Evolutionary conservation across 2,329 filamentous ascomycete genomes (phyloP).

Genomic region (Clarireedia paspali): DNA sequence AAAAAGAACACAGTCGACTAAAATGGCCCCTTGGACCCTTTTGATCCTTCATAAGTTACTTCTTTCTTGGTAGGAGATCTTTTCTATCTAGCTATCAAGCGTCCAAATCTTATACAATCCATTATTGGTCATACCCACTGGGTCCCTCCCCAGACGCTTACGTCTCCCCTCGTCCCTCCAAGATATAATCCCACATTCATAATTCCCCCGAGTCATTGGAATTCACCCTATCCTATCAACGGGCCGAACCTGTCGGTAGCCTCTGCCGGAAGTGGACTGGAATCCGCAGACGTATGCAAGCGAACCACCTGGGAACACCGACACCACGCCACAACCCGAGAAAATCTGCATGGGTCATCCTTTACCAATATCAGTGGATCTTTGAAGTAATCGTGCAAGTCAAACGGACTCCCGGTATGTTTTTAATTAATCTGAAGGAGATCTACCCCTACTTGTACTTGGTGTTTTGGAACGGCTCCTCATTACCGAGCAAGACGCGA

Average conservation of each 20-base stretch:
- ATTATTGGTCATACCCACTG: background rate
- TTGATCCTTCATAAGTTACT: too few relatives aligned
- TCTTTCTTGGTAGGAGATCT: too few relatives aligned
- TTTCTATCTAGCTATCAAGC: too few relatives aligned
- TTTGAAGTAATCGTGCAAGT: conserved; percentile 6
- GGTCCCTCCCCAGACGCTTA: background rate
- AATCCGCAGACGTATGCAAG: conserved; percentile 24
- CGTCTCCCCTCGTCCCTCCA: background rate
- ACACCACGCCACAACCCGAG: conserved; percentile 21
- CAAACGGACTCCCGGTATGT: conserved; percentile 23
- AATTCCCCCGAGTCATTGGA: conserved; percentile 13
- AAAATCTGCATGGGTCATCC: conserved; percentile 13
- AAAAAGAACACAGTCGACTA: too few relatives aligned
- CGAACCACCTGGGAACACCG: conserved; percentile 19
- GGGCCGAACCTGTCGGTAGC: conserved; percentile 24
- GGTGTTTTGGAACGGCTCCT: conserved; percentile 18
- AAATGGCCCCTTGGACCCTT: too few relatives aligned
- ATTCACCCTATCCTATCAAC: conserved; percentile 20
- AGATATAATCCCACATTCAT: background rate
- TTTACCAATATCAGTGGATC: conserved; percentile 11
- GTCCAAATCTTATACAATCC: too few relatives aligned
- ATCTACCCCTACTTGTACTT: conserved; percentile 13
- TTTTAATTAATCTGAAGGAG: conserved; percentile 22
- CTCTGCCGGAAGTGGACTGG: conserved; percentile 11
- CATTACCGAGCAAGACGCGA: conserved; percentile 20